These are phyloP conservation scores for Cladosporium oxysporum DNA, from an alignment of 2,329 filamentous ascomycete genomes.

Conservation along the genomic window DNA sequence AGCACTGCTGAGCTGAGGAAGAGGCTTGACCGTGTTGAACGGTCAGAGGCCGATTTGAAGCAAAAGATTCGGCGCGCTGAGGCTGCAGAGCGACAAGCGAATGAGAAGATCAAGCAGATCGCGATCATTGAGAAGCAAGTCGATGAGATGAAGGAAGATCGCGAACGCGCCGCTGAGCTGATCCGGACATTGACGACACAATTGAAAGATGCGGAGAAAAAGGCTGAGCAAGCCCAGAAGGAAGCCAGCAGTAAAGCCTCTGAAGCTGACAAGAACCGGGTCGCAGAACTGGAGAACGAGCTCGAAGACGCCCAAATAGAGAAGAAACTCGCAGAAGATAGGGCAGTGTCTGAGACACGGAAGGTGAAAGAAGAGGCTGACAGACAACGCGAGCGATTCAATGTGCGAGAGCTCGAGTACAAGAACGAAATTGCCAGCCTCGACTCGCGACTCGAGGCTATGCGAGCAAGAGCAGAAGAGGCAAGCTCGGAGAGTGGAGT, in stretches of 20 bases:
- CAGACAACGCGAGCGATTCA: constrained; percentile 69
- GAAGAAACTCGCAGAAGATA: constrained; percentile 72
- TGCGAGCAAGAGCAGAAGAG: constrained; percentile 85
- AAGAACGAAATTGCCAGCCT: constrained; percentile 74
- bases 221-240: constrained; percentile 66
- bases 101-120: constrained; percentile 61
- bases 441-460: constrained; percentile 86
- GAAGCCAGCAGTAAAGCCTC: constrained; percentile 68
- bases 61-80: constrained; percentile 64
- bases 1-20: constrained; percentile 53
- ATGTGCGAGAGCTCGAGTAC: constrained; percentile 71
- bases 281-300: constrained; percentile 61
- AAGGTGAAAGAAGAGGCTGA: constrained; percentile 73
- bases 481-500: constrained; percentile 70
- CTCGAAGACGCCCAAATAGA: constrained; percentile 70
- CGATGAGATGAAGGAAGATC: constrained; percentile 35
- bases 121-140: constrained; percentile 55
- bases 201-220: constrained; percentile 65
- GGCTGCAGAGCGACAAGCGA: constrained; percentile 57
- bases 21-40: constrained; percentile 67
- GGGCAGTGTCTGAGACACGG: constrained; percentile 66
- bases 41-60: constrained; percentile 61
- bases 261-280: constrained; percentile 62
- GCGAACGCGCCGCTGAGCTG: constrained; percentile 53
- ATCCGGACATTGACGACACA: constrained; percentile 71